These are phyloP conservation scores for Blastobotrys peoriensis DNA, from an alignment of 805 yeast species.

Conservation along the genomic window DNA sequence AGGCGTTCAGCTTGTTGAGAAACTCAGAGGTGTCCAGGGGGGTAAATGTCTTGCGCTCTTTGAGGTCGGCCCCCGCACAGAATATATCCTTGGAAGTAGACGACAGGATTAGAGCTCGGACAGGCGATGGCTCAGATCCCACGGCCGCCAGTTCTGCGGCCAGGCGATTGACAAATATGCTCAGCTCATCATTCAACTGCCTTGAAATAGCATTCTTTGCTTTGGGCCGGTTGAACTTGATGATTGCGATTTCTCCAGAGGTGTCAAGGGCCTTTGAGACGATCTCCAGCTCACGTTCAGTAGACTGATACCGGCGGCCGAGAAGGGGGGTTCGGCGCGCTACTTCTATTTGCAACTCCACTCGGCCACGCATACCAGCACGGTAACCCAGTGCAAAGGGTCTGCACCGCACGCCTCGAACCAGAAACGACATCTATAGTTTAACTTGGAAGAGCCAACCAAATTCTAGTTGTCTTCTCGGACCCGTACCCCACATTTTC, in stretches of 20 bases:
- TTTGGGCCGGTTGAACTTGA: conserved; percentile 28
- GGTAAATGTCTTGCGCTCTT: conserved; percentile 32
- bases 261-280: conserved; percentile 2
- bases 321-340: no score
- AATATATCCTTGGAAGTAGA: conserved; percentile 23
- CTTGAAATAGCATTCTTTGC: conserved; percentile 30
- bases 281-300: conserved; percentile 1
- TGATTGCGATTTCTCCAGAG: conserved; percentile 20
- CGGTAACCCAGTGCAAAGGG: no score
- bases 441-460: no score
- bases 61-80: conserved; percentile 40
- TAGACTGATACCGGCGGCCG: no score
- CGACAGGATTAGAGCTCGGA: conserved; percentile 24
- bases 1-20: conserved; percentile 25
- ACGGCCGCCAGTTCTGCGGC: conserved; percentile 7
- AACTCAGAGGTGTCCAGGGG: conserved; percentile 26
- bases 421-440: no score
- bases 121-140: conserved; percentile 4
- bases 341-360: no score
- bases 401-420: no score
- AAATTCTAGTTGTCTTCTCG: no score
- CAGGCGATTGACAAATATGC: conserved; percentile 18
- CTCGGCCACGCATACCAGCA: no score
- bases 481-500: no score
- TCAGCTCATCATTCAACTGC: conserved; percentile 24